Evolutionary conservation across 108 stramenopile species (phyloP).

Genomic region (Stephanodiscus minutulus): DNA sequence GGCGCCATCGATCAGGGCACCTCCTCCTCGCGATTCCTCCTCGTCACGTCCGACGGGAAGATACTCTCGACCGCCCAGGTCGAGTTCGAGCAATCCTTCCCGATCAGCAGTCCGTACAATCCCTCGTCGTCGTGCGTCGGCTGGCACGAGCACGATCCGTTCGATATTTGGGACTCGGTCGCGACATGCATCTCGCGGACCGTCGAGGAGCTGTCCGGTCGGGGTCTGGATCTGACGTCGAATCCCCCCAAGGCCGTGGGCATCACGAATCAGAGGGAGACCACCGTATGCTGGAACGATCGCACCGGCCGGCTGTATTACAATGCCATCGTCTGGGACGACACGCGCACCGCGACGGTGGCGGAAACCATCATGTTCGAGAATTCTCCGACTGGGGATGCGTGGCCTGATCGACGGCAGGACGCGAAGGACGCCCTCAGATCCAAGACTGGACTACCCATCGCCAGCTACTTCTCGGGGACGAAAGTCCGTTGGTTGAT

Average conservation of each 20-base stretch:
- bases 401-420: too few relatives aligned
- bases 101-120: constrained; percentile 39
- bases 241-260: constrained; percentile 77
- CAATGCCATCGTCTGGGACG: constrained; percentile 99
- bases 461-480: constrained; percentile 96
- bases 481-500: constrained; percentile 95
- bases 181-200: constrained; percentile 57
- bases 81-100: constrained; percentile 92
- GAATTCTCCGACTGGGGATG: constrained; percentile 38
- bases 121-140: constrained; percentile 23
- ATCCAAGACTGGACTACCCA: constrained; percentile 89
- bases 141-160: constrained; percentile 82
- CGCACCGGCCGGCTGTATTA: constrained; percentile 91
- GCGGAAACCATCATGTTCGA: constrained; percentile 67
- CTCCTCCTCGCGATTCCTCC: constrained; percentile 87
- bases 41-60: constrained; percentile 76
- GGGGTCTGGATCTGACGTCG: constrained; percentile 23
- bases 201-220: constrained; percentile 38
- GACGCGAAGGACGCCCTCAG: constrained; percentile 73
- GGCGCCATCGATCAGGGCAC: constrained; percentile 99
- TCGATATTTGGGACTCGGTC: constrained; percentile 81
- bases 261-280: constrained; percentile 99
- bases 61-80: constrained; percentile 84
- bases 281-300: constrained; percentile 93
- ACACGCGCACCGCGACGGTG: constrained; percentile 83